A percentile compares a stretch with the other conserved stretches of the same genome.
Evolutionary conservation across 2,329 filamentous ascomycete species (phyloP).

Genomic region (Pseudogymnoascus verrucosus): DNA sequence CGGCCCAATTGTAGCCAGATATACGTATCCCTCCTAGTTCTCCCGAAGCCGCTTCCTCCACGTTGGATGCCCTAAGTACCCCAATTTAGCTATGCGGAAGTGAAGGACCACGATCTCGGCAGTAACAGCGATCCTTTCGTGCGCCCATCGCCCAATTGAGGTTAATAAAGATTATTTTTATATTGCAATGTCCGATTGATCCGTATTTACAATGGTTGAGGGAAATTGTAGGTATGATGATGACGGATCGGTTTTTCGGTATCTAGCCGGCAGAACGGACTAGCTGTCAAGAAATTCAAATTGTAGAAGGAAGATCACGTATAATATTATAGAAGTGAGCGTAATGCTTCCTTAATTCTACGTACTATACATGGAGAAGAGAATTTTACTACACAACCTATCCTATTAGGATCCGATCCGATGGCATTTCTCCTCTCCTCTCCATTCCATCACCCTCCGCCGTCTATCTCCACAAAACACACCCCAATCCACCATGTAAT

Average conservation of each 20-base stretch:
- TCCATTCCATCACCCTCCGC: slow-evolving; percentile 7
- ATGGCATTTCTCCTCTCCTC: slow-evolving; percentile 9
- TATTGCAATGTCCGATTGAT: not conserved
- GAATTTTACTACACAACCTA: slow-evolving; percentile 9
- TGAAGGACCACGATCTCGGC: not conserved
- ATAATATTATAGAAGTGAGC: slow-evolving; percentile 9
- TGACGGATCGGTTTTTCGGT: not conserved
- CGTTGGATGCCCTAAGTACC: slow-evolving; percentile 7
- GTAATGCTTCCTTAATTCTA: slow-evolving; percentile 9
- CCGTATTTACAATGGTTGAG: not conserved
- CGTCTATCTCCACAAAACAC: not conserved
- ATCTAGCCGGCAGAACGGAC: not conserved
- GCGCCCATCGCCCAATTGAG: slow-evolving; percentile 6
- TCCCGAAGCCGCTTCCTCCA: slow-evolving; percentile 3
- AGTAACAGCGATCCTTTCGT: slow-evolving; percentile 3
- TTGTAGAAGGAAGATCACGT: slow-evolving; percentile 8
- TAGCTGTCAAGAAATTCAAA: not conserved
- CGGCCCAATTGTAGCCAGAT: slow-evolving; percentile 5
- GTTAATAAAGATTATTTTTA: not conserved
- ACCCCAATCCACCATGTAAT: slow-evolving; percentile 5
- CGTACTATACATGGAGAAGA: slow-evolving; percentile 8
- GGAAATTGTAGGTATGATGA: not conserved
- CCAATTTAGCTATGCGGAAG: slow-evolving; percentile 3
- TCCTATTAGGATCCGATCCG: slow-evolving; percentile 9
- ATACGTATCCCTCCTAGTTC: slow-evolving; percentile 6